Percentiles rank a stretch among this genome's conserved stretches.
phyloP scores from a whole-genome alignment of 108 stramenopile genomes.

The Fragilariopsis cylindrus region DNA sequence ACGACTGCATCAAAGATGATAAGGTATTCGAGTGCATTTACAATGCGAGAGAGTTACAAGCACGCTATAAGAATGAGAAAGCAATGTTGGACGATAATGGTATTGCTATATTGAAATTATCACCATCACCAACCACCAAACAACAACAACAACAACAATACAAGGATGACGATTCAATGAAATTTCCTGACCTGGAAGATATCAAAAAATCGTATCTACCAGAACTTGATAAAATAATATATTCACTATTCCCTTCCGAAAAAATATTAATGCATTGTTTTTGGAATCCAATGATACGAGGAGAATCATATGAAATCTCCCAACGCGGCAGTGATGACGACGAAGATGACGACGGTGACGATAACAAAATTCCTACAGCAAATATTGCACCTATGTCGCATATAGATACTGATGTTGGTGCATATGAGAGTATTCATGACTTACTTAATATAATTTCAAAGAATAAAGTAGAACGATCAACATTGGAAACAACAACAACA shows the following conservation, averaged over 20 bases:
- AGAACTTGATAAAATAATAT: conserved; percentile 19
- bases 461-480: conserved; percentile 32
- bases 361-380: conserved; percentile 30
- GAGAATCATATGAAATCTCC: conserved; percentile 28
- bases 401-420: conserved; percentile 65
- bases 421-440: conserved; percentile 42
- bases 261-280: conserved; percentile 19
- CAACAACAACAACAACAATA: not conserved
- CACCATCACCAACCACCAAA: not conserved
- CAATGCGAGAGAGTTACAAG: conserved; percentile 5
- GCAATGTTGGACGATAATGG: not conserved
- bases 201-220: conserved; percentile 17
- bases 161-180: conserved; percentile 3
- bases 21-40: not conserved
- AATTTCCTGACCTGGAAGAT: conserved; percentile 8
- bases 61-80: not conserved
- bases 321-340: conserved; percentile 18
- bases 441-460: conserved; percentile 44
- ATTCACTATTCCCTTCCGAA: conserved; percentile 18
- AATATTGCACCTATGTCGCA: conserved; percentile 49
- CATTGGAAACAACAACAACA: no score
- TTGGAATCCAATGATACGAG: conserved; percentile 63
- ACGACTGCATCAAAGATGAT: not conserved
- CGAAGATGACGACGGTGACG: not conserved
- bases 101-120: not conserved